Percentiles rank a stretch among this genome's conserved stretches.
Evolutionary conservation across 2,329 filamentous ascomycete genomes (phyloP).

Genomic region (Pseudogymnoascus sp.): DNA sequence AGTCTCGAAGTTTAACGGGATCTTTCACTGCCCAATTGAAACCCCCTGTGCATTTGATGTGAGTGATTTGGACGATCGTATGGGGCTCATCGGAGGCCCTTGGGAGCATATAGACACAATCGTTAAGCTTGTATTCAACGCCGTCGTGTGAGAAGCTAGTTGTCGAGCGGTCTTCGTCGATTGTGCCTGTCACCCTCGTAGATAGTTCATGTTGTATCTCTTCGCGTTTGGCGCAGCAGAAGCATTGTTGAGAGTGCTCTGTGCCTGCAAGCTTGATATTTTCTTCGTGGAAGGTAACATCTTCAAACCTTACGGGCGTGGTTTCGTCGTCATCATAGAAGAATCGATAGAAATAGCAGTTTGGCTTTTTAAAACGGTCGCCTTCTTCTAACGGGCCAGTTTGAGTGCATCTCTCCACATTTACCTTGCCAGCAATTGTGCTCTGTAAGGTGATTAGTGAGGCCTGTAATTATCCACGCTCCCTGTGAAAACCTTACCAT

Average conservation of each 20-base stretch:
- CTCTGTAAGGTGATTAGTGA: not conserved
- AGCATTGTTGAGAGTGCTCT: not conserved
- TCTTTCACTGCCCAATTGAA: not conserved
- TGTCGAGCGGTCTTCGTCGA: not conserved
- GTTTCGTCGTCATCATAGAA: not conserved
- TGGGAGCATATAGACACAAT: not conserved
- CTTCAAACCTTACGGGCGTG: not conserved
- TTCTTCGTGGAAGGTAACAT: constrained; percentile 3
- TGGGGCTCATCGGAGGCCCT: not conserved
- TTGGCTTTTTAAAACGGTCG: not conserved
- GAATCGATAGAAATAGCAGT: constrained; percentile 15
- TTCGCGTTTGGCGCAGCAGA: not conserved
- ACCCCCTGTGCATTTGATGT: not conserved
- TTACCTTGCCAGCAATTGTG: constrained; percentile 15
- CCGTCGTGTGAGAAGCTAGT: not conserved
- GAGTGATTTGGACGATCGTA: not conserved
- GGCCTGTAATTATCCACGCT: too few species aligned
- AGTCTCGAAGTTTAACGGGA: not conserved
- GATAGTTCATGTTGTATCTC: not conserved
- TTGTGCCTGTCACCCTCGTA: not conserved
- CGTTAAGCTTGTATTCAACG: not conserved
- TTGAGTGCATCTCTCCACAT: constrained; percentile 11
- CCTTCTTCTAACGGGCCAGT: not conserved
- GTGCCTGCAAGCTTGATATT: not conserved
- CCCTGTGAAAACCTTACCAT: not conserved